Conservation (phyloP, 345 rosid species). For the Eucalyptus sp. region DNA sequence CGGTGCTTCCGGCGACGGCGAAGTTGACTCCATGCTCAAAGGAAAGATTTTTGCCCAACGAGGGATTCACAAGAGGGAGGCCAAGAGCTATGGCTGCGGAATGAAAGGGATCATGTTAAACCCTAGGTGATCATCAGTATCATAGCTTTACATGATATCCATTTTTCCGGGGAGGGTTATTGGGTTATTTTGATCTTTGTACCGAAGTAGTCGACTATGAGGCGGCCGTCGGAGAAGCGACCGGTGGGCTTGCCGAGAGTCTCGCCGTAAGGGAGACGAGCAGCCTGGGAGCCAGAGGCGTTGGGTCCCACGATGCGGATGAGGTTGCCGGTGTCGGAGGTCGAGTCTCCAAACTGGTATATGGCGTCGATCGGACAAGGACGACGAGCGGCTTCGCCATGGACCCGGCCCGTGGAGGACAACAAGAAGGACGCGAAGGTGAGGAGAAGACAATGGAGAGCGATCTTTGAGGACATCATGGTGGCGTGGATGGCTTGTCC, state of each 20-base stretch:
- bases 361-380: neutral
- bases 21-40: slow-evolving; percentile 1
- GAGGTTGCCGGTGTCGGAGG: slow-evolving; percentile 1
- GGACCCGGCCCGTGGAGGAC: neutral
- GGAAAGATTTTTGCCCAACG: neutral
- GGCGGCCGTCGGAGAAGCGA: neutral
- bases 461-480: neutral
- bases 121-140: neutral
- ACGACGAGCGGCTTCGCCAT: neutral
- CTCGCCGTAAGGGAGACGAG: slow-evolving; percentile 1
- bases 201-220: neutral
- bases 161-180: neutral
- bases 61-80: neutral
- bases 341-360: slow-evolving; percentile 2
- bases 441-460: neutral
- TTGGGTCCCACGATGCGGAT: neutral
- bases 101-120: neutral
- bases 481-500: neutral
- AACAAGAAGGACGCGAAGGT: neutral
- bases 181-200: neutral
- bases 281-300: neutral
- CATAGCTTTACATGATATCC: neutral
- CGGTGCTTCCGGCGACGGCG: slow-evolving; percentile 1
- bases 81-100: neutral
- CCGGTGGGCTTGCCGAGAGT: neutral